Base-by-base conservation (phyloP, 148 eudicot species). In the Euryodendron excelsum region DNA sequence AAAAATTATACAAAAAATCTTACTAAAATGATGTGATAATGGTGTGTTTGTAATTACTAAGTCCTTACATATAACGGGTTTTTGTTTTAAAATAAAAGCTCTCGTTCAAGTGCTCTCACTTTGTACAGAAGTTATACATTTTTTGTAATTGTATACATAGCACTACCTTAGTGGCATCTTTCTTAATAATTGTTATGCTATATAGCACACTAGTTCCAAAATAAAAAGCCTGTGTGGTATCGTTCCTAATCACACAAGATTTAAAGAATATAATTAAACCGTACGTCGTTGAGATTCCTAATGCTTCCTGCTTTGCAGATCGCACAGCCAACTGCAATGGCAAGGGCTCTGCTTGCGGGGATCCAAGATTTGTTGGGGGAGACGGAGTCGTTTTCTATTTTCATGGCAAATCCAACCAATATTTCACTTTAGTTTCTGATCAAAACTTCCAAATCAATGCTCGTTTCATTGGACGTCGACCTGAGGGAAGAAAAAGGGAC, bases 311-410 rank as follows among this genome's bases (percentile, higher is more conserved):
- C 8, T 68, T 79, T 53, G 58, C 82, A 80, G 78, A 28, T 18
- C 78, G 78, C 33, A 56, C 12, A 12, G 58, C 78, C 0, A 67
- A 74, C 55, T 80, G 82, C 65, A 56, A 80, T 20, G 82, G 78
- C 34, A 52, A 44, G 18, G 82, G 82, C 2, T 45, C 82, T 15
- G 79, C 76, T 9, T 82, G 85, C 28, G 55, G 47, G 30, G 85
- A 79, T 69, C 85, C 85, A 25, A 77, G 85, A 18, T 79, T 82
- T 28, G 62, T 82, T 1, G 85, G 85, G 21, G 85, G 82, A 59
- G 85, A 82, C 59, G 79, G 81, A 25, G 41, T 82, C 20, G 72
- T 79, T 41, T 82, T 82, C 64, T 82, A 79, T 31, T 82, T 82
- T 77, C 85, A 82, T 66, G 85, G 85, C 44, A 59, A 69, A 55